Conservation (phyloP, 441 rosid genomes). For the Metrosideros polymorpha region DNA sequence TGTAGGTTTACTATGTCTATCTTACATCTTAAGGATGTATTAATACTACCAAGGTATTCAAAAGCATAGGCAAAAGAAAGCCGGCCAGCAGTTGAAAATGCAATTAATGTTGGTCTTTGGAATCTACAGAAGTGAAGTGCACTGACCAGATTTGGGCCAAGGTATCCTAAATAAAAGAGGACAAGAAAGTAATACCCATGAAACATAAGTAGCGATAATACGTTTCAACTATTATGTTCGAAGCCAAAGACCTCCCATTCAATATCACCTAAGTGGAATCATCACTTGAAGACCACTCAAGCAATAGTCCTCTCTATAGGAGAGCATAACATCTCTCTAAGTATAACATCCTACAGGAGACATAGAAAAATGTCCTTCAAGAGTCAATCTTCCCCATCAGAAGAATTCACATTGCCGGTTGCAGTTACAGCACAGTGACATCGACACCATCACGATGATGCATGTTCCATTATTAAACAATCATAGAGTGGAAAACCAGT, state of each 20-base stretch:
- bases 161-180: background rate
- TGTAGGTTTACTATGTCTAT: background rate
- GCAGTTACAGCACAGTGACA: background rate
- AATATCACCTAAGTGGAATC: background rate
- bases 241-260: background rate
- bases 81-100: background rate
- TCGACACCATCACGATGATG: background rate
- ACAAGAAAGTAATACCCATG: background rate
- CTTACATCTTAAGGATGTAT: background rate
- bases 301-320: background rate
- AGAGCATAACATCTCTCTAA: background rate
- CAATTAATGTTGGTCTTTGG: background rate
- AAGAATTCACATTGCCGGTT: background rate
- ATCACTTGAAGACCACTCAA: background rate
- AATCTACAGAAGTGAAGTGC: background rate
- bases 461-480: background rate
- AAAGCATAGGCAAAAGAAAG: background rate
- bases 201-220: background rate
- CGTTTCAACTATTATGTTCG: background rate
- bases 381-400: background rate
- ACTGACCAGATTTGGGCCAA: background rate
- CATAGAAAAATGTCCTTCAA: background rate
- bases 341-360: background rate
- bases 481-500: background rate
- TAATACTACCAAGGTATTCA: background rate